phyloP scores from a whole-genome alignment of 768 basidiomycete species.

The Hydnum rufescens region DNA sequence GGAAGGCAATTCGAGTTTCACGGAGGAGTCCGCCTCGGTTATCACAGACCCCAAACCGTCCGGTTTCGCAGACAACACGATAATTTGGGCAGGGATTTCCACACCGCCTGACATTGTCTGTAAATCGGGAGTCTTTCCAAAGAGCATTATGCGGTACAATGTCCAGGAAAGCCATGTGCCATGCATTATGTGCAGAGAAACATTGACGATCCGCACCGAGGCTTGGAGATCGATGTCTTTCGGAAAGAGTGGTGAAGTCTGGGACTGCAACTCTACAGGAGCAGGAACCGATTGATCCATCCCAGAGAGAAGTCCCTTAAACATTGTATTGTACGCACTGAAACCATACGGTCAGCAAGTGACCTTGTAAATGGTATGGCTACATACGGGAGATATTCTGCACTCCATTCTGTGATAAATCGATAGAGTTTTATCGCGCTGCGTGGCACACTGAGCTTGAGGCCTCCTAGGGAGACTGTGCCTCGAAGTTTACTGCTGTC shows the following conservation, averaged over 20 bases:
- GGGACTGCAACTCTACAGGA: constrained; percentile 7
- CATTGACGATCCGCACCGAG: constrained; percentile 29
- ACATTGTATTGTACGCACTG: constrained; percentile 34
- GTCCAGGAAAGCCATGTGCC: constrained; percentile 77
- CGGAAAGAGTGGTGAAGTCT: not conserved
- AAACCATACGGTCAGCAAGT: not conserved
- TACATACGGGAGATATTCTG: constrained; percentile 49
- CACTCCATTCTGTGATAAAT: constrained; percentile 67
- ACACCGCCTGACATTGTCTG: constrained; percentile 31
- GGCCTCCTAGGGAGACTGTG: constrained; percentile 1
- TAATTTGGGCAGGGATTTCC: constrained; percentile 38
- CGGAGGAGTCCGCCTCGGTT: constrained; percentile 19
- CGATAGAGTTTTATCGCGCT: constrained; percentile 62
- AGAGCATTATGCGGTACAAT: constrained; percentile 29
- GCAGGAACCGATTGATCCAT: constrained; percentile 23
- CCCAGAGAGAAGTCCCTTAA: constrained; percentile 46
- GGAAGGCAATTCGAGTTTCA: constrained; percentile 47
- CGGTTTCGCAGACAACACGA: constrained; percentile 24
- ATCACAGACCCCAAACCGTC: not conserved
- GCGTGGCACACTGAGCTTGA: constrained; percentile 35
- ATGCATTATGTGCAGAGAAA: constrained; percentile 67
- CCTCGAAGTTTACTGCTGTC: constrained; percentile 1
- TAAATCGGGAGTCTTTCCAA: constrained; percentile 25
- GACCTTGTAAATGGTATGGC: not conserved
- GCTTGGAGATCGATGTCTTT: constrained; percentile 27